Conservation (phyloP, 1,284 basidiomycete genomes). For the Erythrobasidium hasegawianum region DNA sequence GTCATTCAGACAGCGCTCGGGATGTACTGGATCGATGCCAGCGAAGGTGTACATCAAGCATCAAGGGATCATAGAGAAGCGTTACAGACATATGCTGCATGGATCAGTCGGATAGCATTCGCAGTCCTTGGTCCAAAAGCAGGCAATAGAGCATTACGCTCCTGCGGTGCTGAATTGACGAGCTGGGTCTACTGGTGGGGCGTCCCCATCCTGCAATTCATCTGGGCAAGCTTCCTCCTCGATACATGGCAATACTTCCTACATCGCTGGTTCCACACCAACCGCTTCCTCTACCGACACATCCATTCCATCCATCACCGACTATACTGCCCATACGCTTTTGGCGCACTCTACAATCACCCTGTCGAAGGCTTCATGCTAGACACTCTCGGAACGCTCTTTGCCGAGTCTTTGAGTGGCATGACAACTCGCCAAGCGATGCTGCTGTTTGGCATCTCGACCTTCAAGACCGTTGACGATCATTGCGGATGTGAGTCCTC, state of each 20-base stretch:
- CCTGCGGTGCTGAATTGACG: conserved; percentile 57
- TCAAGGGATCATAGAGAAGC: conserved; percentile 56
- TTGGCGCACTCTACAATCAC: conserved; percentile 96
- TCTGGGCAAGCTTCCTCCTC: conserved; percentile 68
- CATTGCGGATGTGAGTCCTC: conserved; percentile 82
- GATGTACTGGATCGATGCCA: conserved; percentile 63
- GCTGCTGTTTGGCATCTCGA: conserved; percentile 76
- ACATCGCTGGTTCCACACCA: conserved; percentile 86
- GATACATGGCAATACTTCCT: conserved; percentile 99
- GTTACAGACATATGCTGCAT: conserved; percentile 53
- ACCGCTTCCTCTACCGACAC: conserved; percentile 84
- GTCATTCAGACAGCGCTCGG: conserved; percentile 76
- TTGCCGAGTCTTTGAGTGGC: conserved; percentile 67
- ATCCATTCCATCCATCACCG: conserved; percentile 95
- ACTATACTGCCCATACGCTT: conserved; percentile 95
- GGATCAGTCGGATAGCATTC: conserved; percentile 53
- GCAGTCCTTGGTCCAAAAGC: conserved; percentile 52
- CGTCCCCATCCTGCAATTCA: conserved; percentile 70
- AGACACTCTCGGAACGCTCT: conserved; percentile 74
- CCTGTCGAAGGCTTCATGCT: conserved; percentile 90
- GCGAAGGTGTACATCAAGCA: conserved; percentile 48
- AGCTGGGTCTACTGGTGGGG: conserved; percentile 91
- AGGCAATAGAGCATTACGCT: conserved; percentile 50
- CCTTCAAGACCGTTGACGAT: conserved; percentile 94
- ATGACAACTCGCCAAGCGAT: conserved; percentile 75